Evolutionary conservation across 2,329 filamentous ascomycete genomes (phyloP).

Genomic region (Ascomycota sp.): DNA sequence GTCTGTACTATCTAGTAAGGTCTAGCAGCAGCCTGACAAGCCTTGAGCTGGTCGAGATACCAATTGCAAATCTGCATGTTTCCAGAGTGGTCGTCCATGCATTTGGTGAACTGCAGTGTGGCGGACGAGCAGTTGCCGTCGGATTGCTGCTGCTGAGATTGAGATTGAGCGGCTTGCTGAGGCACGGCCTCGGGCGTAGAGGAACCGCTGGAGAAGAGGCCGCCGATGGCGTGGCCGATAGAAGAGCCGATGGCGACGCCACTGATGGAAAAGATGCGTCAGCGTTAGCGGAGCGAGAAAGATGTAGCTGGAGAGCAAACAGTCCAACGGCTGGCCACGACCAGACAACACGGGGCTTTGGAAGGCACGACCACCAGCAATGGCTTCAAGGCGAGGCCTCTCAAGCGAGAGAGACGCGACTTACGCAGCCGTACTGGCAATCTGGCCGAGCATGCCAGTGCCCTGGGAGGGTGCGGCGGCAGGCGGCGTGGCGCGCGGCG

Average conservation of each 20-base stretch:
- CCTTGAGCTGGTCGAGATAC: conserved; percentile 95
- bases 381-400: too few relatives aligned
- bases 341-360: too few relatives aligned
- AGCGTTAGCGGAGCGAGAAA: not conserved
- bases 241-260: conserved; percentile 93
- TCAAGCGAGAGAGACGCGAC: conserved; percentile 18
- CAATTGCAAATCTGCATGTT: conserved; percentile 93
- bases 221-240: conserved; percentile 84
- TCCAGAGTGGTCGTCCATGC: conserved; percentile 87
- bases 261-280: conserved; percentile 25
- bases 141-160: conserved; percentile 29
- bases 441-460: conserved; percentile 81
- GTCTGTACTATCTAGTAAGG: conserved; percentile 35
- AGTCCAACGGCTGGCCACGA: too few relatives aligned
- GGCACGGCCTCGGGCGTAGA: conserved; percentile 27
- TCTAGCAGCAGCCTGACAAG: conserved; percentile 59
- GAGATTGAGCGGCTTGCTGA: conserved; percentile 24
- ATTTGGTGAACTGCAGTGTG: conserved; percentile 73
- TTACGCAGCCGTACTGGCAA: conserved; percentile 95
- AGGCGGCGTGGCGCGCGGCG: conserved; percentile 28
- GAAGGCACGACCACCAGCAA: too few relatives aligned
- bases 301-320: too few relatives aligned
- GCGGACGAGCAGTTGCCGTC: conserved; percentile 55
- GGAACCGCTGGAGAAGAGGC: conserved; percentile 60
- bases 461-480: conserved; percentile 37